phyloP scores from a whole-genome alignment of 2,329 filamentous ascomycete genomes.

The Neonectria sp. region DNA sequence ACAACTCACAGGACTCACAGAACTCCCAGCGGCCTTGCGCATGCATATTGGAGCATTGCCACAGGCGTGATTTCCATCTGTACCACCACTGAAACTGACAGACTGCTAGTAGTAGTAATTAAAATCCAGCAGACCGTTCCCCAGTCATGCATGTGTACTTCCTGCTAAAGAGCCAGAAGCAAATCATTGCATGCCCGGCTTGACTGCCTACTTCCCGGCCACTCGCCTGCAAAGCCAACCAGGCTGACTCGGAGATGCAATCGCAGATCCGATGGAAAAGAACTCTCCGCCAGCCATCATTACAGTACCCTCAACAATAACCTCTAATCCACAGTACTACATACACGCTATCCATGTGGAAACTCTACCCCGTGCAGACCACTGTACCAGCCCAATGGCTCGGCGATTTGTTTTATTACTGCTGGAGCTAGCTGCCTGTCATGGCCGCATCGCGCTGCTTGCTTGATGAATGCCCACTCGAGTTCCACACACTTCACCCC shows the following conservation, averaged over 20 bases:
- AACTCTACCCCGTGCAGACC: constrained; percentile 6
- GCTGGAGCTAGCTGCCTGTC: constrained; percentile 24
- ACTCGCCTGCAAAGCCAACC: constrained; percentile 7
- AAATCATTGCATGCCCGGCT: constrained; percentile 10
- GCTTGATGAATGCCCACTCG: constrained; percentile 5
- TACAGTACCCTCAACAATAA: background rate
- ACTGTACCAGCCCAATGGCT: constrained; percentile 31
- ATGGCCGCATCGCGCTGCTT: constrained; percentile 36
- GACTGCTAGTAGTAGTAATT: background rate
- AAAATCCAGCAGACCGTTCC: background rate
- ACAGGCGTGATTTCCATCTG: no score
- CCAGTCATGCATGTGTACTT: background rate
- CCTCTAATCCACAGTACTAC: constrained; percentile 7
- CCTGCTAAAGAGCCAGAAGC: background rate
- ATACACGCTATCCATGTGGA: constrained; percentile 13
- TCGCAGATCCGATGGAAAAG: constrained; percentile 23
- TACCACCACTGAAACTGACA: no score
- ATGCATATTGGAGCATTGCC: no score
- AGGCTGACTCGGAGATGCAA: constrained; percentile 20
- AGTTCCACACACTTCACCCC: constrained; percentile 6
- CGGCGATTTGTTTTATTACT: constrained; percentile 27
- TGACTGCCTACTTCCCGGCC: background rate
- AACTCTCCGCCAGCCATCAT: constrained; percentile 7
- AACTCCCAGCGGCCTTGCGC: background rate
- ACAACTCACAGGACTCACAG: background rate